Evolutionary conservation across 495 filamentous ascomycete genomes (phyloP), one percentile per base, ranked within the genome.

Genomic region (Neurospora sp.): DNA sequence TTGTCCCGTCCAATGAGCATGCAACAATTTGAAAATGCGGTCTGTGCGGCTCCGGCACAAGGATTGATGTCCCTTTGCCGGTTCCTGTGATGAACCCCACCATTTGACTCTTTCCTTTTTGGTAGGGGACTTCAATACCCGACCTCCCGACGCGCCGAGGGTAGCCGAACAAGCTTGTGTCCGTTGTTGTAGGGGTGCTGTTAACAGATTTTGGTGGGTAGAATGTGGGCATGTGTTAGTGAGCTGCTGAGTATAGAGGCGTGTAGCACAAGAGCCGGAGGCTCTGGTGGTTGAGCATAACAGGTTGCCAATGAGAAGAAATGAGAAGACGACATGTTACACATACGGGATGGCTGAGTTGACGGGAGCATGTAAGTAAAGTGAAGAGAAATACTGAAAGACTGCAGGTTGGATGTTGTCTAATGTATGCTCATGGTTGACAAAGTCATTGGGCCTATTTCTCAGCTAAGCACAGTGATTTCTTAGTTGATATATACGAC

Each of bases 11-110:
- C 79, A 81, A 79, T 81, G 20, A 70, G 73, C 38, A 40, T 44
- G 69, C 71, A 76, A 71, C 71, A 75, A 81, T 80, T 81, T 78
- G 77, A 79, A 76, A 74, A 69, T 49, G 44, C 20, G 72, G 74
- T 49, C 73, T 70, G 77, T 76, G 76, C 75, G 41, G 27, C 9
- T 72, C 74, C 72, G 75, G 75, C 66, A 70, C 20, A 69, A 20
- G 20, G 10, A 23, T 12, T 12, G 10, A 12, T 23, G 44, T 23
- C 9, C 20, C 10, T 54, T 46, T 42, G 18, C 8, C 3, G 2
- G 71, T 40, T 44, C 27, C 54, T 27, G 39, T 16, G 40, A 20
- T 60, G 11, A n/a, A 35, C 18, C 54, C 54, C 54, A 31, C 54
- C 54, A 18, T 62, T 31, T 7, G 12, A 62, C 40, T 54, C 40